Evolutionary conservation across 768 basidiomycete genomes (phyloP).

Genomic region (Macrolepiota fuliginosa): DNA sequence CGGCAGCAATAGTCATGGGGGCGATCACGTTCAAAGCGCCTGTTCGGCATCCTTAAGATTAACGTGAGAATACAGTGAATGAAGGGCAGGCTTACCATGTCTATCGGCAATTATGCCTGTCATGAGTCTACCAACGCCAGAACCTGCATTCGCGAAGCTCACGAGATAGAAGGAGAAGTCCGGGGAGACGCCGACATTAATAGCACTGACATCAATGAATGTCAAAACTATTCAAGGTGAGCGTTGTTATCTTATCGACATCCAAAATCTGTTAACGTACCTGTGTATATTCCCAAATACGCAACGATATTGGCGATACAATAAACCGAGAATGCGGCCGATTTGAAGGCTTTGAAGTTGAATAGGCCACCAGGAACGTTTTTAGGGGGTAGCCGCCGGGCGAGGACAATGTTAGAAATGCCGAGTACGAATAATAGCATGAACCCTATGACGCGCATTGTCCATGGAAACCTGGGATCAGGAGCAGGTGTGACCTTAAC

Average conservation of each 20-base stretch:
- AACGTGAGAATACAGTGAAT: neutral
- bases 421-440: conserved; percentile 48
- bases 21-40: conserved; percentile 59
- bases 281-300: conserved; percentile 65
- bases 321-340: conserved; percentile 48
- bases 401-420: conserved; percentile 42
- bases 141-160: conserved; percentile 59
- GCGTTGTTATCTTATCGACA: neutral
- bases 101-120: conserved; percentile 50
- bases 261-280: conserved; percentile 22
- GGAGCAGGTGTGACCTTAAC: neutral
- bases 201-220: conserved; percentile 55
- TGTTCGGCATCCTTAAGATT: conserved; percentile 15
- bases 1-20: conserved; percentile 48
- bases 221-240: conserved; percentile 40
- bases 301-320: conserved; percentile 41
- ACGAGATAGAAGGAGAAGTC: conserved; percentile 57
- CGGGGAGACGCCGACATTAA: conserved; percentile 39
- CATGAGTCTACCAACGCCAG: conserved; percentile 50
- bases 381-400: conserved; percentile 52
- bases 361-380: conserved; percentile 52
- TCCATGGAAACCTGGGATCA: conserved; percentile 60
- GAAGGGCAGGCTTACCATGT: conserved; percentile 33
- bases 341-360: conserved; percentile 43
- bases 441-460: conserved; percentile 63